A percentile compares a stretch with the other conserved stretches of the same genome.
These are phyloP conservation scores for Astrocystis sublimbata DNA, from an alignment of 495 filamentous ascomycete genomes.

Conservation along the genomic window DNA sequence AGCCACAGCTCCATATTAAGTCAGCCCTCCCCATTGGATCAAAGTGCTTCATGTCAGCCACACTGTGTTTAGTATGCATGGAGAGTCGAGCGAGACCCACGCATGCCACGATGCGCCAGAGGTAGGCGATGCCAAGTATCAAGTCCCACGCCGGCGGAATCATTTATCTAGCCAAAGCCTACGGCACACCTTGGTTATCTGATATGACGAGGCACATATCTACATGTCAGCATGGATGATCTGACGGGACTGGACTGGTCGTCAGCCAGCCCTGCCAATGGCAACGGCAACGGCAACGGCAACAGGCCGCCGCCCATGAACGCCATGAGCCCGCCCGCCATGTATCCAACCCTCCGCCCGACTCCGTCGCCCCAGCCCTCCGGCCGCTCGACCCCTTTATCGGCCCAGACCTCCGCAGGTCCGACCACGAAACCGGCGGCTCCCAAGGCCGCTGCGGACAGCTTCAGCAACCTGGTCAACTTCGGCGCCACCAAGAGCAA, in stretches of 20 bases:
- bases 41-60: slow-evolving; percentile 8
- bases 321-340: slow-evolving; percentile 46
- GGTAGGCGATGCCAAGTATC: slow-evolving; percentile 4
- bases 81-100: neutral
- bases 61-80: neutral
- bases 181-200: slow-evolving; percentile 22
- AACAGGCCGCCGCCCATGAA: slow-evolving; percentile 54
- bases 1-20: too few species aligned
- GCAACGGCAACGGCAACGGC: slow-evolving; percentile 26
- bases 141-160: slow-evolving; percentile 21
- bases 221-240: slow-evolving; percentile 50
- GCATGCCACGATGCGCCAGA: slow-evolving; percentile 2
- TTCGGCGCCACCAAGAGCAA: slow-evolving; percentile 66
- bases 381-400: slow-evolving; percentile 68
- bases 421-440: slow-evolving; percentile 54
- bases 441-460: slow-evolving; percentile 69
- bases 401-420: slow-evolving; percentile 54
- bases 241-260: slow-evolving; percentile 56
- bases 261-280: slow-evolving; percentile 38
- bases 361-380: slow-evolving; percentile 61
- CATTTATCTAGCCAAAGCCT: slow-evolving; percentile 11
- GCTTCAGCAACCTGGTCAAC: slow-evolving; percentile 85
- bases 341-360: slow-evolving; percentile 63
- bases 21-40: too few species aligned
- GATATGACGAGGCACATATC: slow-evolving; percentile 25